Conservation (phyloP, 192 early-diverging fungal species). For the Linnemannia zychae region DNA sequence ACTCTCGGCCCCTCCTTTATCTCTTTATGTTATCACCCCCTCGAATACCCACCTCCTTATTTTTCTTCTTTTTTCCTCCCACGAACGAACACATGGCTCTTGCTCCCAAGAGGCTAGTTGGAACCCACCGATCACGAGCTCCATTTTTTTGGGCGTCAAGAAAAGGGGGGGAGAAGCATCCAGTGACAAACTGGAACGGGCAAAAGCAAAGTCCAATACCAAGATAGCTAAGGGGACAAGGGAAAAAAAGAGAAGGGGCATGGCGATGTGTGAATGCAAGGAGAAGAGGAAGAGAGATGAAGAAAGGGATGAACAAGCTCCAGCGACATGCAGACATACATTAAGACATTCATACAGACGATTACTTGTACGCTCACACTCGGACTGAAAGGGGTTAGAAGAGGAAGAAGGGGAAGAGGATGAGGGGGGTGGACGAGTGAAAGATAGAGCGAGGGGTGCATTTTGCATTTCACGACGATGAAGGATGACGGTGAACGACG, state of each 20-base stretch:
- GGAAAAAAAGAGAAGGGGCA: background rate
- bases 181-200: conserved; percentile 4
- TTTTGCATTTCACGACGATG: background rate
- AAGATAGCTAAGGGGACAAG: background rate
- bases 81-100: background rate
- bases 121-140: background rate
- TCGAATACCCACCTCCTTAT: background rate
- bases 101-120: background rate
- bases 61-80: background rate
- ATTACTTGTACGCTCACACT: background rate
- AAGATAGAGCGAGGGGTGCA: background rate
- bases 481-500: too few relatives aligned
- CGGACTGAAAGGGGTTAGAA: background rate
- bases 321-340: background rate
- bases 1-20: background rate
- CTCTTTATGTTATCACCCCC: background rate
- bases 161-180: background rate
- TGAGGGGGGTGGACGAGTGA: background rate
- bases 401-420: too few relatives aligned
- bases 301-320: background rate
- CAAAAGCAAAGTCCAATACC: background rate
- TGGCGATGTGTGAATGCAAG: background rate
- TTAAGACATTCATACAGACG: too few relatives aligned
- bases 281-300: background rate
- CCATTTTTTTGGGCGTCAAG: background rate